Conservation (phyloP, 345 rosid genomes). For the Stellera chamaejasme region DNA sequence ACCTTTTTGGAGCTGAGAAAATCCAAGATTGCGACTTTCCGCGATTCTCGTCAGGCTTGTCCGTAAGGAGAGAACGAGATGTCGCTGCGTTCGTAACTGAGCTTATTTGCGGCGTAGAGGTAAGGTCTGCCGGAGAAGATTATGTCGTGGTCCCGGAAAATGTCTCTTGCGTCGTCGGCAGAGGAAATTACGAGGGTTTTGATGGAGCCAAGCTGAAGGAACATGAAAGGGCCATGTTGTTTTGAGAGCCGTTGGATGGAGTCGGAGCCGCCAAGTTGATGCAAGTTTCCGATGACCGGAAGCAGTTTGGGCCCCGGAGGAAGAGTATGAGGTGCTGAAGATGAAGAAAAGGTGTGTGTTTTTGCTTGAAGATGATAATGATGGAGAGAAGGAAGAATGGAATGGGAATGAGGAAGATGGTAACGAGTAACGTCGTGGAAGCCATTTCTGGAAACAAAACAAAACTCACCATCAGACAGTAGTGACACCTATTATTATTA, state of each 20-base stretch:
- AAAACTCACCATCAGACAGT: no score
- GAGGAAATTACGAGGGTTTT: background rate
- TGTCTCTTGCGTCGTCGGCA: background rate
- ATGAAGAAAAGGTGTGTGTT: no score
- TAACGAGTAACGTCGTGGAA: no score
- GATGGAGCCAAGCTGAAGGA: background rate
- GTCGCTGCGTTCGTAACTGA: background rate
- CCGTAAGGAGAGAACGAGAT: background rate
- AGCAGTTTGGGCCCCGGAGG: background rate
- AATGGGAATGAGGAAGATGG: no score
- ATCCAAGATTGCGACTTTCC: background rate
- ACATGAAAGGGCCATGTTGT: background rate
- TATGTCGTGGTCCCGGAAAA: background rate
- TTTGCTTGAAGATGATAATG: no score
- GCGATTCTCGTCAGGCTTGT: no score
- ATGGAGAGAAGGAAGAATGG: no score
- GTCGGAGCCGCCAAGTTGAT: background rate
- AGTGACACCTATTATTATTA: background rate
- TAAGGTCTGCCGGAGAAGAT: slow-evolving; percentile 1
- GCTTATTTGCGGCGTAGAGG: background rate
- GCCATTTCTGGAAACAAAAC: no score
- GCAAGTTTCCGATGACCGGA: background rate
- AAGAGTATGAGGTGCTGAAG: background rate
- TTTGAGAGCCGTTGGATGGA: background rate
- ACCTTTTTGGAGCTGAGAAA: background rate